Conservation (phyloP, 164 flowering plant species). For the Vitis rotundifolia region DNA sequence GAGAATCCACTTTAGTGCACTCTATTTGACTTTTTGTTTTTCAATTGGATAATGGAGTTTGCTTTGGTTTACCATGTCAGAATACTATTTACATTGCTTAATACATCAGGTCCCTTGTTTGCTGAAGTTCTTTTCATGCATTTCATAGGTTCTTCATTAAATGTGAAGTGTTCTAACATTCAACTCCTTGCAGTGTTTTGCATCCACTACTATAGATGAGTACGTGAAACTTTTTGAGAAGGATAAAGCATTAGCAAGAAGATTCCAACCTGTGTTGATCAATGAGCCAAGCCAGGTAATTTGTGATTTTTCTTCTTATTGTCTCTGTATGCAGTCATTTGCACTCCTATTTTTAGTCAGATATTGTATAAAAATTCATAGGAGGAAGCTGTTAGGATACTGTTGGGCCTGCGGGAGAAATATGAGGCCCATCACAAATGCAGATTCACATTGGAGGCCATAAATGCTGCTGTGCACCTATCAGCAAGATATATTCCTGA, state of each 20-base stretch:
- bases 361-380: constrained; percentile 20
- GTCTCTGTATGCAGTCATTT: neutral
- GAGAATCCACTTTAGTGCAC: no score
- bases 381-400: constrained; percentile 77
- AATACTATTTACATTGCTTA: no score
- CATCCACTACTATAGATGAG: constrained; percentile 77
- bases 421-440: constrained; percentile 82
- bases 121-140: neutral
- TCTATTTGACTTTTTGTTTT: no score
- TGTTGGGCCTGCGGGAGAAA: constrained; percentile 76
- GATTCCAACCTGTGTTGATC: constrained; percentile 80
- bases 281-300: constrained; percentile 80
- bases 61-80: no score
- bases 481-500: constrained; percentile 82
- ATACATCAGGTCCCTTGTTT: neutral
- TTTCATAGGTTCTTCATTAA: no score
- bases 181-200: constrained; percentile 65
- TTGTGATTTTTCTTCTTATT: neutral
- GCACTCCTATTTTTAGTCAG: neutral
- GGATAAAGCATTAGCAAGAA: constrained; percentile 81
- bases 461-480: constrained; percentile 77
- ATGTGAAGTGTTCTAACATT: constrained; percentile 6
- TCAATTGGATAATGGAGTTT: no score
- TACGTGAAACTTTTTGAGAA: constrained; percentile 70
- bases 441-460: constrained; percentile 66